These are phyloP conservation scores for Paracorniculantispora psalliotae DNA, from an alignment of 2,329 filamentous ascomycete species.

Conservation along the genomic window DNA sequence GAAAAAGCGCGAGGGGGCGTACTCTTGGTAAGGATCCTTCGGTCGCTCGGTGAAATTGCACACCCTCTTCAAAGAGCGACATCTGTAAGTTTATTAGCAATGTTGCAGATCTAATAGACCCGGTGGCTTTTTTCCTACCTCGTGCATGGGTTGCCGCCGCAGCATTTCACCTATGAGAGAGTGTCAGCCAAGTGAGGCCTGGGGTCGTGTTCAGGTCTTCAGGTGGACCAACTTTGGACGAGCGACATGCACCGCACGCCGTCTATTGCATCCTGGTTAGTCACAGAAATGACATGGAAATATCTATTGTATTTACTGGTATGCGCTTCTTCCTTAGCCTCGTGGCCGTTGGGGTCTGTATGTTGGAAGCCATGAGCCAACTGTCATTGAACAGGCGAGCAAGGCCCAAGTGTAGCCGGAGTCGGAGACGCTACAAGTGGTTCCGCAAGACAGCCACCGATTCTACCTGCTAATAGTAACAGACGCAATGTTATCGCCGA, in stretches of 20 bases:
- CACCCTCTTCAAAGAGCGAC: slow-evolving; percentile 18
- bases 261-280: slow-evolving; percentile 16
- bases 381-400: background rate
- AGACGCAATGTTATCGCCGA: no score
- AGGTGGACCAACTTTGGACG: slow-evolving; percentile 21
- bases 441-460: no score
- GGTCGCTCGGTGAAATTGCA: slow-evolving; percentile 22
- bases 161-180: slow-evolving; percentile 21
- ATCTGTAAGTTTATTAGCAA: slow-evolving; percentile 16
- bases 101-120: background rate
- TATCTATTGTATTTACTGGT: background rate
- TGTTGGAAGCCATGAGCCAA: background rate
- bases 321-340: slow-evolving; percentile 5
- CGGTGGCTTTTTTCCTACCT: slow-evolving; percentile 15
- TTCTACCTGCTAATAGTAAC: no score
- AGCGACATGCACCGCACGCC: slow-evolving; percentile 23
- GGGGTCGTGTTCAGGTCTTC: no score
- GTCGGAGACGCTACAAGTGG: no score
- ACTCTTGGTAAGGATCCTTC: slow-evolving; percentile 20
- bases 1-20: background rate
- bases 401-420: background rate
- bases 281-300: no score
- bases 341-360: background rate
- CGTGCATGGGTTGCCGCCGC: slow-evolving; percentile 23
- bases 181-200: background rate